Percentiles rank a stretch among this genome's conserved stretches.
These are phyloP conservation scores for Quercus agrifolia DNA, from an alignment of 306 rosid species.

Conservation along the genomic window DNA sequence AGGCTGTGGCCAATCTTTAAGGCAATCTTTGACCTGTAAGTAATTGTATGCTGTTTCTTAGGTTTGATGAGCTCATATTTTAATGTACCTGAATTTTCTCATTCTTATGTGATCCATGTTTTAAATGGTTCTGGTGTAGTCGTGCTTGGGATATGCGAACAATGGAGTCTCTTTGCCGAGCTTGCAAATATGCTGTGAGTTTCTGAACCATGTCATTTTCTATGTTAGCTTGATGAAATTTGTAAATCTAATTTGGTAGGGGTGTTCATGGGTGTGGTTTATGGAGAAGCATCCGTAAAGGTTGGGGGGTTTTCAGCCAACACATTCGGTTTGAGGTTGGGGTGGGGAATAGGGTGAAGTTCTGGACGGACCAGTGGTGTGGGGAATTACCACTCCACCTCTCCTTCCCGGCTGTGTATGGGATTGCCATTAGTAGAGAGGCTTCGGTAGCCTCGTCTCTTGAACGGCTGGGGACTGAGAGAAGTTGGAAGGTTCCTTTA, in stretches of 20 bases:
- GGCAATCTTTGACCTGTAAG: slow-evolving; percentile 96
- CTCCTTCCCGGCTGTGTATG: no score
- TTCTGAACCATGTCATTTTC: slow-evolving; percentile 20
- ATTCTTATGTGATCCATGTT: slow-evolving; percentile 19
- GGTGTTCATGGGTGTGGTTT: no score
- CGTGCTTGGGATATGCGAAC: slow-evolving; percentile 99
- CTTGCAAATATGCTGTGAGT: slow-evolving; percentile 99
- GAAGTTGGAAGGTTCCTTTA: no score
- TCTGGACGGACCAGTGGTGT: no score
- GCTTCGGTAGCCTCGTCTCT: no score
- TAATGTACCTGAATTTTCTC: not conserved
- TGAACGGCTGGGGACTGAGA: no score
- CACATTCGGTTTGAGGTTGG: no score
- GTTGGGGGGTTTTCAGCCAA: no score
- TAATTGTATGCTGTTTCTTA: slow-evolving; percentile 15
- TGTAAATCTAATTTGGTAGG: not conserved
- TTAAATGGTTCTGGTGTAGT: slow-evolving; percentile 41
- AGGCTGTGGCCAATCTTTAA: slow-evolving; percentile 95
- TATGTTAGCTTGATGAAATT: slow-evolving; percentile 6
- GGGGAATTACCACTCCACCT: no score
- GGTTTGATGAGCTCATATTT: not conserved
- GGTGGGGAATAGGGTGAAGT: no score
- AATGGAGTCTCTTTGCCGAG: slow-evolving; percentile 99
- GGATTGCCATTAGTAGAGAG: no score
- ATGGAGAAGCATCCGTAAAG: no score